A percentile compares a stretch with the other conserved stretches of the same genome.
phyloP scores from a whole-genome alignment of 106 monocot species.

The Narthecium ossifragum region DNA sequence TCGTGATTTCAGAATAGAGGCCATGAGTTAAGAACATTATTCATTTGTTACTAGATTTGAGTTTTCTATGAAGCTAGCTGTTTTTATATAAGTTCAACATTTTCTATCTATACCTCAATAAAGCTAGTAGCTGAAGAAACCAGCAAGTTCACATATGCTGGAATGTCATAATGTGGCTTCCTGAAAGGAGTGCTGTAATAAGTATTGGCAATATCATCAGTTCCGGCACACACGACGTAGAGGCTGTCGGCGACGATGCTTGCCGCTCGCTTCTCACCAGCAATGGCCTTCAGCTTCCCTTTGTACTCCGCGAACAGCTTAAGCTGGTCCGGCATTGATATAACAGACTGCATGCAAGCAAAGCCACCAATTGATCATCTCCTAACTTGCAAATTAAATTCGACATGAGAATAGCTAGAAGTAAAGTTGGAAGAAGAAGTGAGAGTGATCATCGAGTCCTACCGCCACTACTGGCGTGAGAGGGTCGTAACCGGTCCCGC shows the following conservation, averaged over 20 bases:
- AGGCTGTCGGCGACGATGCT: neutral
- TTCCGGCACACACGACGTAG: constrained; percentile 1
- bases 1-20: too few relatives aligned
- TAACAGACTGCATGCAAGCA: constrained; percentile 1
- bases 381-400: neutral
- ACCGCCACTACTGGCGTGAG: constrained; percentile 10
- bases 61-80: too few relatives aligned
- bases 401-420: neutral
- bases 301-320: constrained; percentile 8
- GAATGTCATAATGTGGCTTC: neutral
- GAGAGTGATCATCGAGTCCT: too few relatives aligned
- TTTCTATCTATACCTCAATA: constrained; percentile 7
- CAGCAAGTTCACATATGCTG: constrained; percentile 10
- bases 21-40: too few relatives aligned
- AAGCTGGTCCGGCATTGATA: constrained; percentile 12
- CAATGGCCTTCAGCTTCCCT: neutral
- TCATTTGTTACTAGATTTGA: too few relatives aligned
- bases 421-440: neutral
- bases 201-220: constrained; percentile 16
- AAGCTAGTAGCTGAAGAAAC: constrained; percentile 13
- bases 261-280: neutral
- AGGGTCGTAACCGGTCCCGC: constrained; percentile 19
- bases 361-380: neutral
- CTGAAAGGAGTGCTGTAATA: constrained; percentile 7
- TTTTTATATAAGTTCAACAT: too few relatives aligned